phyloP scores from a whole-genome alignment of 208 protist genomes.

The Leishmania amazonensis region DNA sequence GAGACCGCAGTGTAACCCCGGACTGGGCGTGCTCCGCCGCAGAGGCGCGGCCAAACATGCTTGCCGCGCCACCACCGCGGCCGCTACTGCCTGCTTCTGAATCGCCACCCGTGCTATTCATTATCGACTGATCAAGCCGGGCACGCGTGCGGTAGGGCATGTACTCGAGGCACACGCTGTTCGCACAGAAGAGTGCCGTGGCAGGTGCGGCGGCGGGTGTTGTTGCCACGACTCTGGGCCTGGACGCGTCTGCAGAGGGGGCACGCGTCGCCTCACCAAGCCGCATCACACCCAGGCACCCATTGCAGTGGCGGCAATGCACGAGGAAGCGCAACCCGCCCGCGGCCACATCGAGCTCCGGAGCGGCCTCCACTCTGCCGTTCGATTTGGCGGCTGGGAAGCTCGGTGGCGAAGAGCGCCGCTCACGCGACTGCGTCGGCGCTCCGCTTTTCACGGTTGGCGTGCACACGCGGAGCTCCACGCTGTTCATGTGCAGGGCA shows the following conservation, averaged over 20 bases:
- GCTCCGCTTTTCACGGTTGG: background rate
- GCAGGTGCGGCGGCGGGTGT: background rate
- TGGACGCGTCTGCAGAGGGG: background rate
- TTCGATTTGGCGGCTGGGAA: background rate
- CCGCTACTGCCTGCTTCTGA: background rate
- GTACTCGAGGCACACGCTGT: slow-evolving; percentile 68
- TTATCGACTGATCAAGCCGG: slow-evolving; percentile 26
- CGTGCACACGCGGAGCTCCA: slow-evolving; percentile 45
- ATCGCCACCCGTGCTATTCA: background rate
- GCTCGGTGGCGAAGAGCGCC: background rate
- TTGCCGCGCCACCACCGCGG: background rate
- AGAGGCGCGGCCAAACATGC: background rate
- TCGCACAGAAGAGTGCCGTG: slow-evolving; percentile 46
- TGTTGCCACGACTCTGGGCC: background rate
- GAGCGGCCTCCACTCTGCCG: background rate
- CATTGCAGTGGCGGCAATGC: slow-evolving; percentile 59
- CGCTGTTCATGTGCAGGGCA: slow-evolving; percentile 37
- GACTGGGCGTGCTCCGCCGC: background rate
- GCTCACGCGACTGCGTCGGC: background rate
- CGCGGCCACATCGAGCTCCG: background rate
- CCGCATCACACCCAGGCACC: slow-evolving; percentile 61
- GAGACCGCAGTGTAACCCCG: slow-evolving; percentile 7
- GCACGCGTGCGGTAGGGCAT: slow-evolving; percentile 28
- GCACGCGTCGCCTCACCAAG: slow-evolving; percentile 7
- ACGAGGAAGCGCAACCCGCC: slow-evolving; percentile 40